Base-by-base conservation (phyloP, 2,329 filamentous ascomycete genomes). In the Trichophyton verrucosum region DNA sequence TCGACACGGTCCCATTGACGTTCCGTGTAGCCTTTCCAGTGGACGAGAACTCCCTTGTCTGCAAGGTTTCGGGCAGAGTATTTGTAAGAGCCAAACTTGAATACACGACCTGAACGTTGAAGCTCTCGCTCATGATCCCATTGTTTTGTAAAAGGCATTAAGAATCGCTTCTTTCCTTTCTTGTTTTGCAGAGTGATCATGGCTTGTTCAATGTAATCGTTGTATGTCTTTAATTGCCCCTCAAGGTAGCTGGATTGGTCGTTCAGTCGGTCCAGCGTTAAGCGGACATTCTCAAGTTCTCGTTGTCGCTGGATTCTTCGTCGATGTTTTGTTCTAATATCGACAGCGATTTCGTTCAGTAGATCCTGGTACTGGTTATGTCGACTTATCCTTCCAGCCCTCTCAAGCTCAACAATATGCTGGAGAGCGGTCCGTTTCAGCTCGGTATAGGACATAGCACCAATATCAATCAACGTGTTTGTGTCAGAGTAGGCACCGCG, bases 41-140 rank as follows among this genome's bases (percentile, higher is more conserved):
- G 82, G 36, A 99, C 89, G 15, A 99, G 80, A 5, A 97, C 94
- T 60, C 94, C 94, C 77, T 96, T 96, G 71, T 97, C 92, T 1
- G 86, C 86, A 6, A 99, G 83, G 57, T 88, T 86, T 58, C 91
- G 87, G 3, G 90, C 91, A 60, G 88, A 92, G 78, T 99, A 99
- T 78, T 97, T 97, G 84, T 88, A 99, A 42, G 89, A 95, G 64
- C 95, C 94, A 71, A 99, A 99, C 73, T 96, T 96, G 74, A 95
- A 95, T 59, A 95, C 89, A 57, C 92, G 89, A 30, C 94, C 94
- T 6, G 88, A 87, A 62, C 90, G 87, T 71, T 96, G 90, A 36
- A 99, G 85, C 76, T 99, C 94, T 66, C 91, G 87, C 77, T 97
- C 91, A 75, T 99, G 94, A 74, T 96, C 95, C 83, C 96, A 99